Conservation (phyloP, 176 grass and related monocot species). For the Calamus simplicifolius region DNA sequence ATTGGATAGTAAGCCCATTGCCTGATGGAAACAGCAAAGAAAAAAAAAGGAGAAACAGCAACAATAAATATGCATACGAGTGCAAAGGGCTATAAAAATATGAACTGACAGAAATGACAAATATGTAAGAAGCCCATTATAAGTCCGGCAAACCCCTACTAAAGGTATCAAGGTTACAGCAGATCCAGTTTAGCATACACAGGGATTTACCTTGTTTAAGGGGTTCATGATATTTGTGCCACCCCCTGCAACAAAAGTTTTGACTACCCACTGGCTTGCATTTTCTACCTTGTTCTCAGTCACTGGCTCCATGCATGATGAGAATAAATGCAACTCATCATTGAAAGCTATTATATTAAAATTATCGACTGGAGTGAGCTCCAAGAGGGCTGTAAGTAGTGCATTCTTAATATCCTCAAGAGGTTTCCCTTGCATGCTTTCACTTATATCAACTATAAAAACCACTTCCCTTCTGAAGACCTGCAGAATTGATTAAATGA, state of each 20-base stretch:
- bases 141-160: too few species aligned
- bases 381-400: slow-evolving; percentile 46
- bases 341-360: slow-evolving; percentile 91
- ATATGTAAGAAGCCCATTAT: too few species aligned
- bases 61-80: too few species aligned
- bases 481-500: slow-evolving; percentile 26
- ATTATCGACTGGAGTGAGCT: slow-evolving; percentile 54
- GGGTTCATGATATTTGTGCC: slow-evolving; percentile 76
- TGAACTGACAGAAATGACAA: neutral
- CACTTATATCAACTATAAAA: slow-evolving; percentile 85
- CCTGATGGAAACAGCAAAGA: slow-evolving; percentile 29
- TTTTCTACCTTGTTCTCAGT: slow-evolving; percentile 58
- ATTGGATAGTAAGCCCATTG: slow-evolving; percentile 59
- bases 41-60: slow-evolving; percentile 5
- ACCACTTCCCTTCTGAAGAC: slow-evolving; percentile 69
- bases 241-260: slow-evolving; percentile 51
- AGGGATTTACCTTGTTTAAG: slow-evolving; percentile 60
- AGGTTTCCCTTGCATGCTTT: slow-evolving; percentile 90
- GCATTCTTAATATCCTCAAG: slow-evolving; percentile 74
- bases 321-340: slow-evolving; percentile 61
- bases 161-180: too few species aligned
- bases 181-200: too few species aligned
- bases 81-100: neutral
- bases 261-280: slow-evolving; percentile 58
- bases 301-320: slow-evolving; percentile 64